Evolutionary conservation across 31 red algal genomes (phyloP), one percentile per base, ranked within the genome.

Genomic region (Asparagopsis taxiformis): DNA sequence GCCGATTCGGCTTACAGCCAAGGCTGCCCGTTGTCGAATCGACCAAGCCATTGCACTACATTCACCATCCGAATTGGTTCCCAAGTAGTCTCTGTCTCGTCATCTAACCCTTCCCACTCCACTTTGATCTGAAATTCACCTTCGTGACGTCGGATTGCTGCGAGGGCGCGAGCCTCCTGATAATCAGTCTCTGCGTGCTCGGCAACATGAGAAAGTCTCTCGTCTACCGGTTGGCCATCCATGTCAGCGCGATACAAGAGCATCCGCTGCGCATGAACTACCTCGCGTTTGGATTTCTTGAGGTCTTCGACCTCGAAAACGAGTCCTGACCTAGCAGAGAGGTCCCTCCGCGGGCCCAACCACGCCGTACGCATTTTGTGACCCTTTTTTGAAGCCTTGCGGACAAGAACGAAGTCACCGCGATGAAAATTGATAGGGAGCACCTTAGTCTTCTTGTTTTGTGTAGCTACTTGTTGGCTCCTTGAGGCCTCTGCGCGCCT

Each of bases 361-460:
- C 69, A 74, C 22, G 21, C 0, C 7, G 66, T 58, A 8, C 59
- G 33, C 8, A 85, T 59, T 36, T 85, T 85, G n/a, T 62, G 43
- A 28, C 59, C 68, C 37, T 62, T 39, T 19, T 54, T 63, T 1
- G 25, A 23, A 28, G 84, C 65, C 10, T 55, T 51, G 13, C 73
- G 54, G 41, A 88, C 84, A 3, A 88, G 44, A 52, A 78, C 72
- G 44, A 70, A 78, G 36, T 78, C 62, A 15, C 39, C 72, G 8
- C 34, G 29, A 11, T 38, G 16, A 25, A 88, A 63, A 7, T 37
- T 15, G 1, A 39, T 0, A 8, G 0, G 15, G 1, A n/a, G 15
- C 3, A 88, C 46, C 51, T 72, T 77, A 2, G 71, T 78, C 0
- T 31, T 19, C 0, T 20, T 24, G 55, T 78, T 88, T 20, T 78